Evolutionary conservation across 2,329 filamentous ascomycete species (phyloP).

Genomic region (Colletotrichum magnum): DNA sequence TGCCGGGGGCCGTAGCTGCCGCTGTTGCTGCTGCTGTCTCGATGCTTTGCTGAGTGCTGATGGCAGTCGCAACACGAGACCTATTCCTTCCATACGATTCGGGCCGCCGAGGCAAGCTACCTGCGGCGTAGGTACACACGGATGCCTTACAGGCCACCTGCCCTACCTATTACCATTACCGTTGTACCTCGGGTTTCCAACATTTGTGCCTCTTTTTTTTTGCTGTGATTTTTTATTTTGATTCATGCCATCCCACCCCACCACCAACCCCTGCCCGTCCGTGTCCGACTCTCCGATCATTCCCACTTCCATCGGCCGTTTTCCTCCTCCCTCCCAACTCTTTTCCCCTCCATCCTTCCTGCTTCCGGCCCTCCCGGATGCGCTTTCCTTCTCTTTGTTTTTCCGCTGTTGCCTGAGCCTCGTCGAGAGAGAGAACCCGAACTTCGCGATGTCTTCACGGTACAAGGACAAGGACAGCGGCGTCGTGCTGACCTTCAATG

Average conservation of each 20-base stretch:
- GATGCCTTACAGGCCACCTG: too few species aligned
- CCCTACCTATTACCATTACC: too few species aligned
- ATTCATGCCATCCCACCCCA: too few species aligned
- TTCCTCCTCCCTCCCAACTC: conserved; percentile 18
- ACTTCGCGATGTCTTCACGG: conserved; percentile 57
- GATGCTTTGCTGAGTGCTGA: neutral
- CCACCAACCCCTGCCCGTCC: too few species aligned
- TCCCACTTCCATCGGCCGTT: neutral
- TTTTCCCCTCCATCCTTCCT: conserved; percentile 22
- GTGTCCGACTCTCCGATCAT: too few species aligned
- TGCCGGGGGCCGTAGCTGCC: conserved; percentile 15
- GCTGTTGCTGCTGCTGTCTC: too few species aligned
- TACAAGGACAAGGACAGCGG: conserved; percentile 77
- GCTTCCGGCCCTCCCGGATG: conserved; percentile 51
- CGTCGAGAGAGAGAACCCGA: neutral
- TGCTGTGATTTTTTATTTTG: too few species aligned
- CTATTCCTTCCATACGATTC: conserved; percentile 20
- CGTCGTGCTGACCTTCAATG: conserved; percentile 78
- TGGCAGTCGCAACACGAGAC: conserved; percentile 9
- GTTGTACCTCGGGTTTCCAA: too few species aligned
- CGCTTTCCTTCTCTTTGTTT: conserved; percentile 37
- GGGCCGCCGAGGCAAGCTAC: conserved; percentile 25
- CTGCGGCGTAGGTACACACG: too few species aligned
- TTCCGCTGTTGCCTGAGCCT: conserved; percentile 26
- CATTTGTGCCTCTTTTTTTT: too few species aligned